phyloP scores from a whole-genome alignment of 805 yeast genomes.

The Saccharomycopsis selenospora region DNA sequence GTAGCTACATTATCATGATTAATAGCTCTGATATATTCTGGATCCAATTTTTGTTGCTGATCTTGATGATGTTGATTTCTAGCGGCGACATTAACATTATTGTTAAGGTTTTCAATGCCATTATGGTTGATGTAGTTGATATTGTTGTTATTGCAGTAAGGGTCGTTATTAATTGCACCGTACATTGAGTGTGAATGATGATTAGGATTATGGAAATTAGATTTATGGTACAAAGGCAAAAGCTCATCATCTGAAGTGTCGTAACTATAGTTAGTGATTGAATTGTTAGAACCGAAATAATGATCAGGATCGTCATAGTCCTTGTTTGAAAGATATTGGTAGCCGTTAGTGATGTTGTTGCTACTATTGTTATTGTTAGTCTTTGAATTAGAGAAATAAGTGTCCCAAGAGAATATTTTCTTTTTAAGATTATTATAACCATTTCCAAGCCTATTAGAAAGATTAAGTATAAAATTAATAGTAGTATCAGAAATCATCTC shows the following conservation, averaged over 20 bases:
- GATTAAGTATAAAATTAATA: conserved; percentile 12
- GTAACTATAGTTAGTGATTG: not conserved
- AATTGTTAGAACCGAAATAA: not conserved
- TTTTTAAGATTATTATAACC: not conserved
- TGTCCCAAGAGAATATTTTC: no score
- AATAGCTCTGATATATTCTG: conserved; percentile 9
- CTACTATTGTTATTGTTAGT: not conserved
- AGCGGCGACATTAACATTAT: not conserved
- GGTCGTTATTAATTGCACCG: not conserved
- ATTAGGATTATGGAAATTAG: not conserved
- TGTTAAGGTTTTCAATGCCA: not conserved
- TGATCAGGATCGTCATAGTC: not conserved
- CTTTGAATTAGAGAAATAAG: no score
- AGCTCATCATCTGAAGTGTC: conserved; percentile 9
- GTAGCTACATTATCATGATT: conserved; percentile 19
- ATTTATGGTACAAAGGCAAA: not conserved
- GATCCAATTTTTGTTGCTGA: conserved; percentile 3
- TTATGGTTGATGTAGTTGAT: not conserved
- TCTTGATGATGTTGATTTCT: not conserved
- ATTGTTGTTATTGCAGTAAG: not conserved
- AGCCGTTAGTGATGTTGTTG: not conserved
- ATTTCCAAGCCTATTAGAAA: conserved; percentile 3
- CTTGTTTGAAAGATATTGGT: not conserved
- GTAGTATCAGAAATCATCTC: conserved; percentile 13
- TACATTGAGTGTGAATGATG: not conserved